Base-by-base conservation (phyloP, 129 eudicot species). In the Chrysanthemum lavandulifolium region DNA sequence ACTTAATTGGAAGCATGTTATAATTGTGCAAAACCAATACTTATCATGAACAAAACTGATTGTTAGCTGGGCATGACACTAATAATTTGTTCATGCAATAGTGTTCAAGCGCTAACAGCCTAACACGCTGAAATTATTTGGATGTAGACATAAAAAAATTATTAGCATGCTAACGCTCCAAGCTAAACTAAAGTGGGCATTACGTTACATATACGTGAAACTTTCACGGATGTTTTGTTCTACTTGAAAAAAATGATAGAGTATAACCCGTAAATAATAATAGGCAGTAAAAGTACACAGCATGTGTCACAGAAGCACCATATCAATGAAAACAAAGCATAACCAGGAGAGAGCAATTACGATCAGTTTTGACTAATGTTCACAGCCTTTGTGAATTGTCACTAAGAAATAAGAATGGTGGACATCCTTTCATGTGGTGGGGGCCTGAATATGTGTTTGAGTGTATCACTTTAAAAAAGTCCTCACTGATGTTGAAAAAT, bases 281-380 rank as follows among this genome's bases (percentile, higher is more conserved):
- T 73, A n/a, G 60, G 60, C 27, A 13, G 55, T 33, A 18, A 52
- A 58, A 63, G 71, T 65, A 64, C 53, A 40, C 54, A 65, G 25
- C 10, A 65, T 13, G 43, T 65, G 49, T 31, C 48, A 54, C 9
- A 23, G 64, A 75, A 47, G 73, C 73, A 65, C 63, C 56, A 64
- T 74, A 65, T 45, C 23, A 10, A 36, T 64, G 62, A 53, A 68
- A 29, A 68, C n/a, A 68, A 51, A n/a, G 49, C 72, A 74, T 74
- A 65, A 74, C 68, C 15, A 49, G 40, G 68, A 64, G 50, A 23
- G 54, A 75, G 66, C 64, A 80, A 86, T 83, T 53, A 84, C 88
- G 78, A 73, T 85, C 82, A 76, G 76, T 80, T 74, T 71, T 51
- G 96, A 92, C 95, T 88, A 83, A 31, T 87, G 95, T 54, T 85